These are phyloP conservation scores for Malania oleifera DNA, from an alignment of 164 flowering plant species.

Conservation along the genomic window DNA sequence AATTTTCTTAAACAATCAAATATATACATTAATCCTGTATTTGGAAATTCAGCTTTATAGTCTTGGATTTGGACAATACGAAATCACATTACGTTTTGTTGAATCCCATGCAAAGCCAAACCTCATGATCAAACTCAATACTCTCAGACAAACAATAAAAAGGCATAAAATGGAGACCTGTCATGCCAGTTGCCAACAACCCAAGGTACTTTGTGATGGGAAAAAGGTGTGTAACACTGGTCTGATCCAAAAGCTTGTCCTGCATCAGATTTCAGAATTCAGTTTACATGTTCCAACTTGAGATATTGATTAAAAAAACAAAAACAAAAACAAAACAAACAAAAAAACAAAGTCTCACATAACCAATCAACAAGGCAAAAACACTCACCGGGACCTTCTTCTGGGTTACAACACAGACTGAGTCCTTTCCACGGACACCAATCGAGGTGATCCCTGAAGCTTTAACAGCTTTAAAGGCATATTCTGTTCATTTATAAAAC, in stretches of 20 bases:
- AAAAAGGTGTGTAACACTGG: constrained; percentile 86
- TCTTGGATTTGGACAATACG: too few species aligned
- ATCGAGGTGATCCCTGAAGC: constrained; percentile 87
- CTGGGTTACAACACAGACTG: constrained; percentile 93
- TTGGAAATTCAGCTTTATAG: too few species aligned
- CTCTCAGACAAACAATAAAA: too few species aligned
- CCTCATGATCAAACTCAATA: too few species aligned
- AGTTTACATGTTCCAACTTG: too few species aligned
- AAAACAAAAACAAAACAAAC: constrained; percentile 4
- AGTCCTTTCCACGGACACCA: constrained; percentile 89
- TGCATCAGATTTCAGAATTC: constrained; percentile 27
- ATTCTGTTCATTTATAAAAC: constrained; percentile 41
- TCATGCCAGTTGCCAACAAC: constrained; percentile 89
- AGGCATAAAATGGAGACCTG: constrained; percentile 45
- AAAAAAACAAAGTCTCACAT: background rate
- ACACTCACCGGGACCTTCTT: constrained; percentile 93
- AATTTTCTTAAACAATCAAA: too few species aligned
- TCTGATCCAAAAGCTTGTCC: constrained; percentile 99
- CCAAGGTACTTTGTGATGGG: constrained; percentile 85
- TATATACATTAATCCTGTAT: too few species aligned
- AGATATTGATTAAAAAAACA: too few species aligned
- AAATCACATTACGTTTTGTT: too few species aligned
- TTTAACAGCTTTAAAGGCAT: constrained; percentile 97
- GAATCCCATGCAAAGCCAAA: too few species aligned
- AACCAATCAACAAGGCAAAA: background rate